A percentile compares a stretch with the other conserved stretches of the same genome.
These are phyloP conservation scores for Stagonosporopsis vannaccii DNA, from an alignment of 2,329 filamentous ascomycete genomes.

Conservation along the genomic window DNA sequence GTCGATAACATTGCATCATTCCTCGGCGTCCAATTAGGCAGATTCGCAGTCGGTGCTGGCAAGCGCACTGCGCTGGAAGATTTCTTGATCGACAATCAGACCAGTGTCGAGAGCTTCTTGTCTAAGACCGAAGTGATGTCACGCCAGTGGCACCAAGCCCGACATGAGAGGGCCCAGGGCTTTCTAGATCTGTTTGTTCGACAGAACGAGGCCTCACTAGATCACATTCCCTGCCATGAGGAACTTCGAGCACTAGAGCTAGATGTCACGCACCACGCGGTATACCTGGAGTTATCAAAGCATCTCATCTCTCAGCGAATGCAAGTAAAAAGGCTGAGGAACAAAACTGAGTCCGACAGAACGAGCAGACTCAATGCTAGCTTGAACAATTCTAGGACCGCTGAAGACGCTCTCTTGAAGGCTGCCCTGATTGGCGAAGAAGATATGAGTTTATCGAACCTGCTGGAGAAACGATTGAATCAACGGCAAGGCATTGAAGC, in stretches of 20 bases:
- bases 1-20: constrained; percentile 66
- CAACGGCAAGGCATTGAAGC: constrained; percentile 22
- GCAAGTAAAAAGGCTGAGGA: constrained; percentile 51
- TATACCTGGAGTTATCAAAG: constrained; percentile 64
- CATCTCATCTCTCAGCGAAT: constrained; percentile 61
- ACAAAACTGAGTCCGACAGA: constrained; percentile 47
- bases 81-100: constrained; percentile 39
- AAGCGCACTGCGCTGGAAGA: constrained; percentile 56
- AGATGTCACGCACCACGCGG: constrained; percentile 57
- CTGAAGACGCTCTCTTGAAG: constrained; percentile 63
- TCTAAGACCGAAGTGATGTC: constrained; percentile 60
- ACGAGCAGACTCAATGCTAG: constrained; percentile 54
- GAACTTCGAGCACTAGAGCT: constrained; percentile 55
- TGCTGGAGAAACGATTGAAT: constrained; percentile 24
- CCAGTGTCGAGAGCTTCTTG: constrained; percentile 63
- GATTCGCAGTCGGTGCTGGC: constrained; percentile 59
- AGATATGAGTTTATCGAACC: constrained; percentile 21
- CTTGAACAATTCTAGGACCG: constrained; percentile 54
- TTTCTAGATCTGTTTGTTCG: constrained; percentile 64
- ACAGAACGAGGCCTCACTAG: constrained; percentile 44
- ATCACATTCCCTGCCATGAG: constrained; percentile 53
- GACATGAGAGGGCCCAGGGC: constrained; percentile 60
- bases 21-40: constrained; percentile 62
- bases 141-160: constrained; percentile 59
- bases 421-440: constrained; percentile 37